phyloP scores from a whole-genome alignment of 768 basidiomycete genomes.

The Scleroderma citrinum region DNA sequence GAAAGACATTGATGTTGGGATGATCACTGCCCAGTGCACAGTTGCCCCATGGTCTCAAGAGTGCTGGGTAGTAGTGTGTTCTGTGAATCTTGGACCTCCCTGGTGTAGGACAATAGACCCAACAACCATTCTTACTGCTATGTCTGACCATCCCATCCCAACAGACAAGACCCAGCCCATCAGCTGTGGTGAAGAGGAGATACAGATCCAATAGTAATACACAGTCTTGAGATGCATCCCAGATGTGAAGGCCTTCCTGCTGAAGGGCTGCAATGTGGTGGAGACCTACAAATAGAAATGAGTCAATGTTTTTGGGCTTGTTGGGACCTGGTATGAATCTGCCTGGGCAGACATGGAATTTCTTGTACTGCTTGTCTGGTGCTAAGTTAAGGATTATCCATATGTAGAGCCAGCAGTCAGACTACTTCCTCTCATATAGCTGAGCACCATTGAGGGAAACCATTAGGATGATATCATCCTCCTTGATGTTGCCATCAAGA shows the following conservation, averaged over 20 bases:
- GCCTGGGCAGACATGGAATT: constrained; percentile 22
- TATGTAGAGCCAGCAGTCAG: constrained; percentile 19
- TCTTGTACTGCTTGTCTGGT: constrained; percentile 3
- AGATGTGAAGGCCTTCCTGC: constrained; percentile 14
- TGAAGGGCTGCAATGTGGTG: constrained; percentile 1
- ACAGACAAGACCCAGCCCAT: constrained; percentile 25
- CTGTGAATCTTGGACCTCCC: constrained; percentile 27
- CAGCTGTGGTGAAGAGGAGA: constrained; percentile 21
- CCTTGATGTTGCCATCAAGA: neutral
- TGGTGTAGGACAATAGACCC: constrained; percentile 24
- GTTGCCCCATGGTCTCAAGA: constrained; percentile 25
- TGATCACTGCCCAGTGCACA: constrained; percentile 16
- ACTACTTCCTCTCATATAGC: constrained; percentile 28
- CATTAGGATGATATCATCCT: constrained; percentile 27
- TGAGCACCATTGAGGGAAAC: constrained; percentile 36
- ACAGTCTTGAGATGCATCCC: constrained; percentile 10
- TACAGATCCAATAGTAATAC: constrained; percentile 8
- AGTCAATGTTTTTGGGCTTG: constrained; percentile 27
- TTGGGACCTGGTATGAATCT: constrained; percentile 29
- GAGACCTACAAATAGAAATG: constrained; percentile 13
- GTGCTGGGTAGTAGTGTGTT: constrained; percentile 32
- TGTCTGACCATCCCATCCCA: constrained; percentile 34
- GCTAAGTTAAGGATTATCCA: constrained; percentile 24
- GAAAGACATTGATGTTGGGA: constrained; percentile 17
- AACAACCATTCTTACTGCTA: constrained; percentile 19